phyloP scores from a whole-genome alignment of 208 protist species.

The Leishmania guyanensis region DNA sequence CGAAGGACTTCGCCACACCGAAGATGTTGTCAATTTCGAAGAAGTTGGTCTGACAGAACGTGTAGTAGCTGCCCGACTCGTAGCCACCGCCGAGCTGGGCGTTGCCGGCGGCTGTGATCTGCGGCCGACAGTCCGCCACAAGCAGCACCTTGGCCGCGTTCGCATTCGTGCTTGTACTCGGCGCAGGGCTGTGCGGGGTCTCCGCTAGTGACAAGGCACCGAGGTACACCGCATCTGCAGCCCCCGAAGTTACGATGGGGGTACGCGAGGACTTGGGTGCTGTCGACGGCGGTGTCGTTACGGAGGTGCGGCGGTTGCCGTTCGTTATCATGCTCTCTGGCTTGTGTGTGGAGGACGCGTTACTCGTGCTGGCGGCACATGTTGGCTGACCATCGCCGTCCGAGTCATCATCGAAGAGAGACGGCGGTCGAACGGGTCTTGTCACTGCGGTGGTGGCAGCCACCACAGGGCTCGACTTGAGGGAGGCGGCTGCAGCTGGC shows the following conservation, averaged over 20 bases:
- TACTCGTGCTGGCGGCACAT: neutral
- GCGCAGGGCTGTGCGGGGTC: neutral
- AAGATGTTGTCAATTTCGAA: conserved; percentile 93
- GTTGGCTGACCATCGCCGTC: neutral
- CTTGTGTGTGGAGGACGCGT: neutral
- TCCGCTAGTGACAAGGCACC: neutral
- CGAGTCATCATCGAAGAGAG: conserved; percentile 38
- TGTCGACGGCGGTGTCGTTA: neutral
- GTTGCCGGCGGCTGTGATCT: conserved; percentile 66
- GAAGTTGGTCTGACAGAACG: conserved; percentile 80
- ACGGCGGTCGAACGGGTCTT: conserved; percentile 23
- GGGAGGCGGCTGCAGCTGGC: neutral
- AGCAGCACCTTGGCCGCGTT: conserved; percentile 35
- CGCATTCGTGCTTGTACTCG: conserved; percentile 1
- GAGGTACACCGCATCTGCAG: conserved; percentile 3
- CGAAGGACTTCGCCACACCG: conserved; percentile 58
- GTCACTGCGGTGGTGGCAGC: neutral
- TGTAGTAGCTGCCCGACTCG: conserved; percentile 67
- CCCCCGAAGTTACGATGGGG: neutral
- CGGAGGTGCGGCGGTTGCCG: neutral
- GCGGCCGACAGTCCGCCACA: conserved; percentile 82
- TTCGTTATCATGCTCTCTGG: neutral
- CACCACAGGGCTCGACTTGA: neutral
- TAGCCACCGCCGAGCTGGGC: conserved; percentile 78
- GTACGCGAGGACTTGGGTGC: neutral